Percentiles rank a stretch among this genome's conserved stretches.
Evolutionary conservation across 2,329 filamentous ascomycete species (phyloP).

Genomic region (Didymella sp.): DNA sequence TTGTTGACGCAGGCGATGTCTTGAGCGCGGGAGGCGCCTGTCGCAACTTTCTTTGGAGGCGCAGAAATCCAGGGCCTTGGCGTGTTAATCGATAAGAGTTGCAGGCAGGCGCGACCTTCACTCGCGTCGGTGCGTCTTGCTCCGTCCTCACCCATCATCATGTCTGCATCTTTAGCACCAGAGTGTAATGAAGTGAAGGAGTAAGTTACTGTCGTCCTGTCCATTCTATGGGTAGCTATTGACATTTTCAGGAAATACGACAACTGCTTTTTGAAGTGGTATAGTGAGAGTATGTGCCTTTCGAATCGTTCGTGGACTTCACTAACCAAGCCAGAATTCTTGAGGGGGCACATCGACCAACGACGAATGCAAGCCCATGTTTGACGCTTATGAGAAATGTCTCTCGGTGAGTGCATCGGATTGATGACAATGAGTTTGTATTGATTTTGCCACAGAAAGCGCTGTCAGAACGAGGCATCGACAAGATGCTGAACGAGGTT

Average conservation of each 20-base stretch:
- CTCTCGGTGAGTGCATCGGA: constrained; percentile 69
- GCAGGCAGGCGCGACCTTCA: constrained; percentile 25
- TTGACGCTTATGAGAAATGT: constrained; percentile 88
- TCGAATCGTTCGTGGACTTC: not conserved
- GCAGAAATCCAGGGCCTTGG: constrained; percentile 20
- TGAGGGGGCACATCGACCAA: constrained; percentile 80
- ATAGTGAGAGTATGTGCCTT: constrained; percentile 83
- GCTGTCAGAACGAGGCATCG: constrained; percentile 87
- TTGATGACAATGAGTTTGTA: not conserved
- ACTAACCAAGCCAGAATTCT: constrained; percentile 68
- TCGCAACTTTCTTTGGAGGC: constrained; percentile 26
- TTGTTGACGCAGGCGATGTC: constrained; percentile 16
- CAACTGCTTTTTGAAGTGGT: constrained; percentile 98
- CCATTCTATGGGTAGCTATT: no score
- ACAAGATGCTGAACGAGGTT: constrained; percentile 90
- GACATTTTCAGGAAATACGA: constrained; percentile 77
- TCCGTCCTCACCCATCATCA: constrained; percentile 49
- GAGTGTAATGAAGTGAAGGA: constrained; percentile 97
- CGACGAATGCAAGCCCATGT: constrained; percentile 85
- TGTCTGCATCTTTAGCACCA: constrained; percentile 93
- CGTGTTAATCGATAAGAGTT: constrained; percentile 43
- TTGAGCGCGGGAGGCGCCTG: constrained; percentile 18
- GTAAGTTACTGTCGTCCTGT: no score
- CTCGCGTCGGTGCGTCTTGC: constrained; percentile 17
- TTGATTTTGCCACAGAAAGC: constrained; percentile 66